phyloP scores from a whole-genome alignment of 2,329 filamentous ascomycete species.

The Fusarium mexicanum region DNA sequence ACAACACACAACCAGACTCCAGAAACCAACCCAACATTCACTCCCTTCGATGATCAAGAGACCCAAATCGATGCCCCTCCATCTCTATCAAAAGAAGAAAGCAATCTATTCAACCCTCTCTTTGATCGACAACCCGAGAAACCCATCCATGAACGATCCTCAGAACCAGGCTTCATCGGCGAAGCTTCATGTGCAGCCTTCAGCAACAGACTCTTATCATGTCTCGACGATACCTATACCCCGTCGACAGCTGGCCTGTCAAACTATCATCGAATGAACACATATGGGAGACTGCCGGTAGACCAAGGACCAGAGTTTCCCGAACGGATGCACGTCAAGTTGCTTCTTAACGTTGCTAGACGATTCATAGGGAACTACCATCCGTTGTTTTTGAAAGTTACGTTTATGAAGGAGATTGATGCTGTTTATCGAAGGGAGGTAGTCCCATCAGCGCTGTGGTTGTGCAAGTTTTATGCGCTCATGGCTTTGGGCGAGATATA shows the following conservation, averaged over 20 bases:
- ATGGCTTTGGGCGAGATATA: constrained; percentile 58
- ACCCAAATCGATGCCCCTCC: constrained; percentile 37
- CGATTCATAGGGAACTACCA: constrained; percentile 47
- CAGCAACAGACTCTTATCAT: constrained; percentile 43
- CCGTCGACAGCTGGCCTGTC: constrained; percentile 42
- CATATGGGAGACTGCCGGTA: background rate
- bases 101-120: constrained; percentile 43
- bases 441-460: constrained; percentile 43
- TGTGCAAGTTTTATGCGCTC: constrained; percentile 56
- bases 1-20: constrained; percentile 21
- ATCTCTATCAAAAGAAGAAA: constrained; percentile 39
- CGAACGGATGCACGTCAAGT: constrained; percentile 44
- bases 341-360: constrained; percentile 43
- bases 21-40: constrained; percentile 17
- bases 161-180: constrained; percentile 44
- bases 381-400: constrained; percentile 48
- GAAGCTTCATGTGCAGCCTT: constrained; percentile 46
- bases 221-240: constrained; percentile 42
- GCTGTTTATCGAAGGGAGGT: constrained; percentile 48
- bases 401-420: constrained; percentile 50
- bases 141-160: constrained; percentile 24
- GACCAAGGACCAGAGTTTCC: constrained; percentile 32
- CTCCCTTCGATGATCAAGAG: background rate
- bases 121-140: constrained; percentile 39
- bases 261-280: constrained; percentile 38